A percentile compares a stretch with the other conserved stretches of the same genome.
Evolutionary conservation across 2,329 filamentous ascomycete species (phyloP).

Genomic region (Thyridium curvatum): DNA sequence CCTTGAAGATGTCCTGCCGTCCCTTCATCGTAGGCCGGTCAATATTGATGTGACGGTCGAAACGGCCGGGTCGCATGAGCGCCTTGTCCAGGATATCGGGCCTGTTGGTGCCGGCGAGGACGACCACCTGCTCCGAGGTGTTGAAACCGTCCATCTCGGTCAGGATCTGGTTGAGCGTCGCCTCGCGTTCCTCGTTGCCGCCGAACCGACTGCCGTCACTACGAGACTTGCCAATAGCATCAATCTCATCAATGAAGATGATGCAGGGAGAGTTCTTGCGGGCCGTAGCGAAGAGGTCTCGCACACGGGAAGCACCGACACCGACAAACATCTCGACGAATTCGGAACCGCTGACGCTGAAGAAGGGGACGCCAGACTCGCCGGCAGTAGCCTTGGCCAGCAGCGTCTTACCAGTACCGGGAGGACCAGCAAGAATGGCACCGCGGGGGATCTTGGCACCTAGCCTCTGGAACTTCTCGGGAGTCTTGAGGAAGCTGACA

Average conservation of each 20-base stretch:
- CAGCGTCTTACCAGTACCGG: constrained; percentile 96
- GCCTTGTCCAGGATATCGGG: constrained; percentile 93
- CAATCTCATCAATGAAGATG: constrained; percentile 99
- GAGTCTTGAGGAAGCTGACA: constrained; percentile 92
- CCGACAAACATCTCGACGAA: constrained; percentile 99
- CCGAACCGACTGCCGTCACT: constrained; percentile 73
- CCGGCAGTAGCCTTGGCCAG: constrained; percentile 96
- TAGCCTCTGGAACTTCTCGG: constrained; percentile 84
- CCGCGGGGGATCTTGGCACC: constrained; percentile 97
- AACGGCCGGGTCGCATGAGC: constrained; percentile 91
- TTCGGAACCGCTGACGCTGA: constrained; percentile 95
- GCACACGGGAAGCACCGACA: constrained; percentile 91
- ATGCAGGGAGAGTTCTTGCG: constrained; percentile 97
- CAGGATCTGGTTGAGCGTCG: constrained; percentile 94
- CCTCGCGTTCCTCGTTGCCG: constrained; percentile 95
- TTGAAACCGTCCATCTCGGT: constrained; percentile 99
- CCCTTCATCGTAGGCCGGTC: constrained; percentile 96
- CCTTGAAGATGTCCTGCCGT: constrained; percentile 89
- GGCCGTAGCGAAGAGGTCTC: constrained; percentile 89
- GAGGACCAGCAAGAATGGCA: constrained; percentile 93
- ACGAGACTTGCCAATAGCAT: constrained; percentile 90
- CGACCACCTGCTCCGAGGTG: constrained; percentile 91
- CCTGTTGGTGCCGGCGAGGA: constrained; percentile 93
- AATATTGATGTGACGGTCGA: constrained; percentile 93
- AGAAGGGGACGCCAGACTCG: constrained; percentile 95